These are phyloP conservation scores for Neopestalotiopsis sp. DNA, from an alignment of 2,329 filamentous ascomycete species.

Conservation along the genomic window DNA sequence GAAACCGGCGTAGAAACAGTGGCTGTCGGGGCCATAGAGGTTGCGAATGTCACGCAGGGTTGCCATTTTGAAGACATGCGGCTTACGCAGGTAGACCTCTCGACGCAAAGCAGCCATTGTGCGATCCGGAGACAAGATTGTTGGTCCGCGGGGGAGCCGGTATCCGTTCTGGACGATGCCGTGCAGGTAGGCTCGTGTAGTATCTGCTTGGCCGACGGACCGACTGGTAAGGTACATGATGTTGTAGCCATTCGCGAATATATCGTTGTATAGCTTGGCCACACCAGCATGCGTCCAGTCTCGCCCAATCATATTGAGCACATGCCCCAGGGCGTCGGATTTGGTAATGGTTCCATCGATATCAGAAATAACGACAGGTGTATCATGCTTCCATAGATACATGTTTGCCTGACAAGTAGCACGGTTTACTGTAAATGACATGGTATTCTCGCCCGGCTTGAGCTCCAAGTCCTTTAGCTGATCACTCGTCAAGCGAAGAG, in stretches of 20 bases:
- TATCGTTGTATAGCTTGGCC: constrained; percentile 96
- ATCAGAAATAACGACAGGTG: constrained; percentile 95
- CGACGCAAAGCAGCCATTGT: constrained; percentile 91
- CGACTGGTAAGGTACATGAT: constrained; percentile 97
- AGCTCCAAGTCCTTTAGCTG: constrained; percentile 87
- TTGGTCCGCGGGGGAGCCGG: constrained; percentile 84
- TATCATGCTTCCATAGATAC: constrained; percentile 91
- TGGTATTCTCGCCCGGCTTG: constrained; percentile 84
- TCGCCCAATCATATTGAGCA: constrained; percentile 93
- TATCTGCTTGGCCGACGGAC: constrained; percentile 92
- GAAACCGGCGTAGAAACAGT: constrained; percentile 95
- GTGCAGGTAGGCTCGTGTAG: constrained; percentile 84
- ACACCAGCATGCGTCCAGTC: constrained; percentile 98
- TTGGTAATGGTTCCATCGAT: constrained; percentile 99
- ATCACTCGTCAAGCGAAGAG: constrained; percentile 90
- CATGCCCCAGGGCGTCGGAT: constrained; percentile 91
- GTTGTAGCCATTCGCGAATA: constrained; percentile 94
- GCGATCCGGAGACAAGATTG: constrained; percentile 92
- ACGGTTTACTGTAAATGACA: constrained; percentile 96
- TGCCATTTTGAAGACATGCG: constrained; percentile 99
- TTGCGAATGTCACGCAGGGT: constrained; percentile 92
- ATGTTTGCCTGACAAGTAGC: constrained; percentile 91
- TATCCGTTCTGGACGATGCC: constrained; percentile 89
- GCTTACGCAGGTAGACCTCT: constrained; percentile 94
- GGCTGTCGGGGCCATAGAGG: constrained; percentile 77